Conservation (phyloP, 2,329 filamentous ascomycete genomes). For the Aspergillus novoparasiticus region DNA sequence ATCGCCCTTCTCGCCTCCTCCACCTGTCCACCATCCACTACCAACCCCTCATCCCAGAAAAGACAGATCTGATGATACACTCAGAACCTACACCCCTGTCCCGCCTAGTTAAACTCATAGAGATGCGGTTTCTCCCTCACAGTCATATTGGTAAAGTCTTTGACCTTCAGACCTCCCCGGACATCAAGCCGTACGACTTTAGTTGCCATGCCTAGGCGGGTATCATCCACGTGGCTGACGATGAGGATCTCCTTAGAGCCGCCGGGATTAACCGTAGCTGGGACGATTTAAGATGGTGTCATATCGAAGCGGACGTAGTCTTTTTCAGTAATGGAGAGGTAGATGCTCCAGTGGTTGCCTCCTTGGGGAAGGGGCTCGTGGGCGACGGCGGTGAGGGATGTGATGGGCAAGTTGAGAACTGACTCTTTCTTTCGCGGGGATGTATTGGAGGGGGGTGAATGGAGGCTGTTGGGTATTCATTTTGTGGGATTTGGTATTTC, state of each 20-base stretch:
- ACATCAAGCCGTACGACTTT: neutral
- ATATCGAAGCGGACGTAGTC: neutral
- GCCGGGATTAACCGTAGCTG: neutral
- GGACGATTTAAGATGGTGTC: neutral
- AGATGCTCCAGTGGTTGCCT: neutral
- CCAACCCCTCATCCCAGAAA: neutral
- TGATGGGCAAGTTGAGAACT: neutral
- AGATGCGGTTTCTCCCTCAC: neutral
- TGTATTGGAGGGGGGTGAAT: neutral
- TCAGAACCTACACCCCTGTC: neutral
- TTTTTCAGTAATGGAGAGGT: neutral
- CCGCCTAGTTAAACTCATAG: neutral
- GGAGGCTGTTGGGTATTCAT: neutral
- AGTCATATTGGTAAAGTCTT: neutral
- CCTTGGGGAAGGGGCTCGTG: neutral
- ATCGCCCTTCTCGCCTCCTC: neutral
- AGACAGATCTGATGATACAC: neutral
- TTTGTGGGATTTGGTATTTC: neutral
- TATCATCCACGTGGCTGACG: neutral
- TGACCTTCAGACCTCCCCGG: neutral
- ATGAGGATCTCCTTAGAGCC: neutral
- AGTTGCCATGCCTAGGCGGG: neutral
- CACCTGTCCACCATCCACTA: neutral
- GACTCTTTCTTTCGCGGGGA: neutral
- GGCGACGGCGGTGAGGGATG: neutral